Evolutionary conservation across 805 yeast genomes (phyloP), one percentile per base, ranked within the genome.

Genomic region (Ogataea siamensis): DNA sequence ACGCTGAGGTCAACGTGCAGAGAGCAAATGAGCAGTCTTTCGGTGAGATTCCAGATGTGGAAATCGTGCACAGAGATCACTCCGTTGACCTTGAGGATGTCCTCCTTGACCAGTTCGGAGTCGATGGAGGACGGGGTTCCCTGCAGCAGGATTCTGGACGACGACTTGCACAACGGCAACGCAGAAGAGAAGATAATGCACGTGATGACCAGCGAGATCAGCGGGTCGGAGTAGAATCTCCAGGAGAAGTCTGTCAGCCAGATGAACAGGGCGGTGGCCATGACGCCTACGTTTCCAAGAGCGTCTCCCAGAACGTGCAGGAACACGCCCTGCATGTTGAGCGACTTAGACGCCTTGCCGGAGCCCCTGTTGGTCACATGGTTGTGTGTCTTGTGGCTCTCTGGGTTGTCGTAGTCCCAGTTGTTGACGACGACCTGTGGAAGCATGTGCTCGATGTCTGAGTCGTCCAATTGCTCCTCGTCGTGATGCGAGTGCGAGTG

Each of bases 321-420:
- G 57, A 87, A 93, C 3, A 91, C 97, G 47, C 99, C 99, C 54
- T 87, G 89, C 97, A 91, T 91, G 63, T 93, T 91, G 68, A 91
- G 68, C n/a, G 96, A 85, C 56, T 74, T 78, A 21, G 62, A 52
- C 43, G 68, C 28, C 36, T 58, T 55, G 28, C 45, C 42, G 5
- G 37, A 9, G 14, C 34, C 25, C 29, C 37, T 50, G 32, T 53
- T 47, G n/a, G 45, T 24, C 17, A 39, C 50, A 36, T 56, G 61
- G 28, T 52, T 52, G 33, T 56, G 61, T 5, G 40, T 37, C 12
- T 40, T 41, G 38, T 56, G 61, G 17, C 39, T 46, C 16, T 37
- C 32, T 14, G 24, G 19, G 23, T n/a, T 18, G 21, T 32, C 45
- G 20, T 32, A 43, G 11, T 44, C 50, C 16, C 38, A 23, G 20